Evolutionary conservation across 495 filamentous ascomycete genomes (phyloP), one percentile per base, ranked within the genome.

Genomic region (Lasiosphaeris hirsuta): DNA sequence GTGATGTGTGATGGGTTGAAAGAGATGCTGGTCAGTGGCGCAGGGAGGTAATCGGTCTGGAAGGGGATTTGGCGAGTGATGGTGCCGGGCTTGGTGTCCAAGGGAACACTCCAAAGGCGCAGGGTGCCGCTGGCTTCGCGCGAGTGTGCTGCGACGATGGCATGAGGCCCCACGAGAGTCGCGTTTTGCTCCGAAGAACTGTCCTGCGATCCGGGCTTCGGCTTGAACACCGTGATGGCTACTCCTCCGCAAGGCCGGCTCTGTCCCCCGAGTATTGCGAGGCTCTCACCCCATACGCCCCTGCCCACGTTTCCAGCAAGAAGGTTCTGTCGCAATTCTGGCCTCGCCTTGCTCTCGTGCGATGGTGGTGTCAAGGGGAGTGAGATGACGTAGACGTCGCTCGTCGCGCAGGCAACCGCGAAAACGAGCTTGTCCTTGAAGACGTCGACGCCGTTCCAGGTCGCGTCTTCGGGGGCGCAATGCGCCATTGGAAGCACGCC

Each of bases 341-440:
- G 67, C 6, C 80, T 64, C 8, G 69, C 64, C 57, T 84, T 84
- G 63, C 76, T 80, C 55, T 71, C 68, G 23, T 84, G 79, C 41
- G 90, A 88, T 5, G 90, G 89, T 10, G 90, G 90, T 8, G 76
- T 76, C 36, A 94, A 74, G 1, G 91, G 90, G 6, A 96, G 64
- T 4, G 84, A 86, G 10, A 94, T 71, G 35, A 96, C 70, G 50
- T 83, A 84, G 10, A 89, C 78, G 10, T 81, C 83, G 35, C 75
- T 81, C 51, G 90, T 89, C 7, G 86, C 79, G 66, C 90, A 93
- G 0, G 88, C 79, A 6, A 85, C 83, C 0, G 86, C 77, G 43
- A 94, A 82, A 9, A 94, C 79, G 54, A 93, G 84, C 46, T 81
- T 83, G 37, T 81, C 71, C 23, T 77, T 82, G 15, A 91, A 72